Conservation (phyloP, 176 grass and related monocot genomes). For the Aegilops sharonensis region DNA sequence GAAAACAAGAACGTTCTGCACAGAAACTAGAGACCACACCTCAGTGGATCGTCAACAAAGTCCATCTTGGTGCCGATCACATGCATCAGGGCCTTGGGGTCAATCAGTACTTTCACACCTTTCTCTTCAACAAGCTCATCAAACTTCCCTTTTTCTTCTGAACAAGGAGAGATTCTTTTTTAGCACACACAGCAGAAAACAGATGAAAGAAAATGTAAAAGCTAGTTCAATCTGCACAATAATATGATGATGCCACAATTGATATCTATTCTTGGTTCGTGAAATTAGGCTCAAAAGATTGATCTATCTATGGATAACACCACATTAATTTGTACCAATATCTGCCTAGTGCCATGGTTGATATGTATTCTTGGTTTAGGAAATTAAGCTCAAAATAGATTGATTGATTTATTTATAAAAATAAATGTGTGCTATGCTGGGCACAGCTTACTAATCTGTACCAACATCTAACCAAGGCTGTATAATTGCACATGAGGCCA, state of each 20-base stretch:
- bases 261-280: not conserved
- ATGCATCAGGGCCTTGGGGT: constrained; percentile 94
- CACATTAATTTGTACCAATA: not conserved
- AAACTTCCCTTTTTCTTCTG: constrained; percentile 91
- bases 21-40: constrained; percentile 28
- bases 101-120: constrained; percentile 88
- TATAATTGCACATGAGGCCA: not conserved
- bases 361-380: not conserved
- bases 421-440: not conserved
- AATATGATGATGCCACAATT: not conserved
- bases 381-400: not conserved
- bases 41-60: constrained; percentile 68
- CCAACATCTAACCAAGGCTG: not conserved
- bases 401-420: not conserved
- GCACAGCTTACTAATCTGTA: not conserved
- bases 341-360: not conserved
- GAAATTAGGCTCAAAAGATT: not conserved
- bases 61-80: constrained; percentile 96
- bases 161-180: not conserved
- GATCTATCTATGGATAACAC: not conserved
- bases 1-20: not conserved
- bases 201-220: not conserved
- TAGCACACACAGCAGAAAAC: constrained; percentile 5
- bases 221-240: not conserved
- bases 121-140: constrained; percentile 85